Base-by-base conservation (phyloP, 768 basidiomycete species). In the Baorangia bicolor region DNA sequence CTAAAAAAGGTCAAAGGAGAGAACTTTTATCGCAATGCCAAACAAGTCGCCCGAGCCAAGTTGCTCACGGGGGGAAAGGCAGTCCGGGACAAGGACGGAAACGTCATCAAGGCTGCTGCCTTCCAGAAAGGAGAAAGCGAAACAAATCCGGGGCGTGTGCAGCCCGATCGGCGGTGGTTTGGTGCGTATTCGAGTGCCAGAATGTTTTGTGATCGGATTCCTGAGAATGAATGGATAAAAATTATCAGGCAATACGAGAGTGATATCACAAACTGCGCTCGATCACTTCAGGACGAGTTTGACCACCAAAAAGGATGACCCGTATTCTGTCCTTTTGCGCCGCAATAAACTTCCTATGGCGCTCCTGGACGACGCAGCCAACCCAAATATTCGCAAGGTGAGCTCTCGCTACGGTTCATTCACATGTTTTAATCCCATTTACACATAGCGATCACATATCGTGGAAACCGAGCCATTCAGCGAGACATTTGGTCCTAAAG, bases 281-380 rank as follows among this genome's bases (percentile, higher is more conserved):
- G 94, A 97, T 67, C 97, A 98, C 73, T 99, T 99, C 77, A 80
- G 96, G 49, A 93, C 90, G 14, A 93, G 91, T 65, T 81, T 99
- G 42, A 79, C 83, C 23, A 78, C 81, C 13, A 92, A 86, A 71
- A 92, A 93, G 64, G 82, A 92, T 74, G 95, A 98, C 66, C 97
- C 97, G 1, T 99, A 98, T 69, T 94, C 94, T 10, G 96, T 99
- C 12, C 81, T 99, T 33, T 73, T 99, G 47, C 87, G 88, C 56
- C 81, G 94, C 55, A 98, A 98, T 75, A 98, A 98, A 73, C 80
- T 99, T 14, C 96, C 96, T 4, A 97, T 99, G 94, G 92, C 91
- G 10, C 78, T 99, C 39, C 78, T 99, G 34, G 93, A 96, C 62
- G 95, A 97, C 70, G 87, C 91, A 33, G 82, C 83, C 6, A 94